Conservation (phyloP, 345 rosid genomes). For the Corchorus olitorius region DNA sequence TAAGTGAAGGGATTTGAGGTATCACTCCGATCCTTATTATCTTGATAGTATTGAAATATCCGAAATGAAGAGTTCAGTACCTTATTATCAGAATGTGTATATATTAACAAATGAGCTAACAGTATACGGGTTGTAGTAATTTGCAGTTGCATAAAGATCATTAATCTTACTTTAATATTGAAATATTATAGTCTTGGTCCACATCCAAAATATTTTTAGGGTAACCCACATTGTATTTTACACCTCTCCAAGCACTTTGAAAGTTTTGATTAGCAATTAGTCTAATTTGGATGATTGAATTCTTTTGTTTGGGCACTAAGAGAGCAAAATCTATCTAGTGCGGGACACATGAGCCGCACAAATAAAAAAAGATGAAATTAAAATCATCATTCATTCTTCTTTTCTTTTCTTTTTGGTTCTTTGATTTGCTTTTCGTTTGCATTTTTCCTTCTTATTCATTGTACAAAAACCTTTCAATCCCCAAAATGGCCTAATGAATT, state of each 20-base stretch:
- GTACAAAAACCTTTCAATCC: slow-evolving; percentile 18
- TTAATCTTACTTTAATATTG: no score
- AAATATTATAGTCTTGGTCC: neutral
- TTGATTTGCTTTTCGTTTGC: neutral
- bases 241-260: neutral
- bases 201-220: neutral
- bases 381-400: neutral
- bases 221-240: neutral
- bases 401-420: no score
- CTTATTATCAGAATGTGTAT: no score
- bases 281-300: neutral
- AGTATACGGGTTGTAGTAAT: no score
- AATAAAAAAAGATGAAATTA: neutral
- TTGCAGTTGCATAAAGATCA: no score
- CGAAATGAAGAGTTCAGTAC: no score
- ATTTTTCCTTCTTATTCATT: slow-evolving; percentile 5
- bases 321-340: slow-evolving; percentile 26
- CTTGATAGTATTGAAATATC: no score
- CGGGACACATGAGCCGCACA: slow-evolving; percentile 28
- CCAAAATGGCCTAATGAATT: slow-evolving; percentile 9
- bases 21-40: no score
- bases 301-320: slow-evolving; percentile 20
- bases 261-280: slow-evolving; percentile 3
- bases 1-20: no score
- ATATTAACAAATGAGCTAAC: no score